phyloP scores from a whole-genome alignment of 305 asterid genomes.

The Solanum hybrid region DNA sequence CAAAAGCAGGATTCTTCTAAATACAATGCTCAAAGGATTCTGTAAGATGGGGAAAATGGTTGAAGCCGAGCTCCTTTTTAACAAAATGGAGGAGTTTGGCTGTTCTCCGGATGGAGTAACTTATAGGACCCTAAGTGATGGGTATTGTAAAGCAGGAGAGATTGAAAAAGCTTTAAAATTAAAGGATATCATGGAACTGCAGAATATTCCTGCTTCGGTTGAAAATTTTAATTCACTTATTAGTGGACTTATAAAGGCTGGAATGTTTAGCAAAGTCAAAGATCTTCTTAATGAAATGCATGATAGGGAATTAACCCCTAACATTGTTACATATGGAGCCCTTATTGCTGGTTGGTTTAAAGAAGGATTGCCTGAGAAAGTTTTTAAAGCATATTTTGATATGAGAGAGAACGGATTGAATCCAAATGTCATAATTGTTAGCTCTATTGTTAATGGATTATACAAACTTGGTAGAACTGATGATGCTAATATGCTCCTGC shows the following conservation, averaged over 20 bases:
- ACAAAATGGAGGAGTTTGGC: slow-evolving; percentile 52
- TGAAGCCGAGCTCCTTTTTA: slow-evolving; percentile 61
- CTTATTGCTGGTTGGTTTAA: slow-evolving; percentile 74
- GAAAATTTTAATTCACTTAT: slow-evolving; percentile 76
- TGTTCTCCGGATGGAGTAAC: slow-evolving; percentile 67
- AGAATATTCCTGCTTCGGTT: slow-evolving; percentile 42
- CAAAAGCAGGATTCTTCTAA: slow-evolving; percentile 42
- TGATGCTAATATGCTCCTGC: slow-evolving; percentile 56
- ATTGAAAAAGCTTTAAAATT: slow-evolving; percentile 41
- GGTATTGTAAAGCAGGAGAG: slow-evolving; percentile 65
- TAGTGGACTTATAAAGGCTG: slow-evolving; percentile 57
- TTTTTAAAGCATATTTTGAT: slow-evolving; percentile 62
- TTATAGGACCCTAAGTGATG: slow-evolving; percentile 59
- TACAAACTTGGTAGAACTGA: slow-evolving; percentile 50
- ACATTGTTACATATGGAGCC: slow-evolving; percentile 66
- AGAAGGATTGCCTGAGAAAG: slow-evolving; percentile 60
- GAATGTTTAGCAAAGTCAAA: slow-evolving; percentile 31
- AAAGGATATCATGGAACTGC: slow-evolving; percentile 45
- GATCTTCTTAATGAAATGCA: slow-evolving; percentile 47
- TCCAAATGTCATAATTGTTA: slow-evolving; percentile 58
- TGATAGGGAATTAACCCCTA: slow-evolving; percentile 40
- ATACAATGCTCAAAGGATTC: slow-evolving; percentile 65
- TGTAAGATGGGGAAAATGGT: slow-evolving; percentile 68
- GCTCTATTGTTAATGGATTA: slow-evolving; percentile 63
- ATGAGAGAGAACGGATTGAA: slow-evolving; percentile 58